phyloP scores from a whole-genome alignment of 495 filamentous ascomycete species.

The Achaetomiella virescens region DNA sequence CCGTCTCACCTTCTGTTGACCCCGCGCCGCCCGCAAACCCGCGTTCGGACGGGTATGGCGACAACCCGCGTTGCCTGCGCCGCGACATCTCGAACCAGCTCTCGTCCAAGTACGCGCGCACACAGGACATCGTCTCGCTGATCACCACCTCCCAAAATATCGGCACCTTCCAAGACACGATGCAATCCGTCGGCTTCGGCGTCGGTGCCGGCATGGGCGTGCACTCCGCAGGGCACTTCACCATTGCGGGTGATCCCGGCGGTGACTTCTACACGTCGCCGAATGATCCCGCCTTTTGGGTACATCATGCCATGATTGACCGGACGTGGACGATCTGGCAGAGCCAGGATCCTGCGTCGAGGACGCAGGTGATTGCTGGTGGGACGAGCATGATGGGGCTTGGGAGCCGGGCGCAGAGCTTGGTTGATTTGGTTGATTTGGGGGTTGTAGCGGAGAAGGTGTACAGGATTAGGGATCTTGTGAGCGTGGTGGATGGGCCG shows the following conservation, averaged over 20 bases:
- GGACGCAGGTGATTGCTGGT: constrained; percentile 32
- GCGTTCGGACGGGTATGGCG: no score
- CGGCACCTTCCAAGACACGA: no score
- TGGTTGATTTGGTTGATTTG: constrained; percentile 41
- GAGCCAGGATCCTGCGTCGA: constrained; percentile 32
- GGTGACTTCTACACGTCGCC: constrained; percentile 50
- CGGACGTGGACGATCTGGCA: constrained; percentile 37
- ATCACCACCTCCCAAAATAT: no score
- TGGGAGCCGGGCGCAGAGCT: constrained; percentile 27
- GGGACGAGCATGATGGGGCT: constrained; percentile 35
- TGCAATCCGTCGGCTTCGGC: no score
- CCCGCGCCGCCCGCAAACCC: no score
- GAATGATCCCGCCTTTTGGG: constrained; percentile 63
- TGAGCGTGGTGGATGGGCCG: constrained; percentile 42
- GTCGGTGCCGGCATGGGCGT: no score
- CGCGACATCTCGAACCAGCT: constrained; percentile 58
- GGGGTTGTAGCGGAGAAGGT: constrained; percentile 33
- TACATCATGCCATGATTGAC: constrained; percentile 41
- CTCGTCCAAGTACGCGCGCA: no score
- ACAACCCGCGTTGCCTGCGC: constrained; percentile 57
- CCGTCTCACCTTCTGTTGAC: no score
- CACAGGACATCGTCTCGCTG: no score
- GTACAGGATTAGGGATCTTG: constrained; percentile 39
- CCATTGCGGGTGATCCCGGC: no score
- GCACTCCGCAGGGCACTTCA: no score